phyloP scores from a whole-genome alignment of 179 eudicot genomes.

The Vitellaria paradoxa region DNA sequence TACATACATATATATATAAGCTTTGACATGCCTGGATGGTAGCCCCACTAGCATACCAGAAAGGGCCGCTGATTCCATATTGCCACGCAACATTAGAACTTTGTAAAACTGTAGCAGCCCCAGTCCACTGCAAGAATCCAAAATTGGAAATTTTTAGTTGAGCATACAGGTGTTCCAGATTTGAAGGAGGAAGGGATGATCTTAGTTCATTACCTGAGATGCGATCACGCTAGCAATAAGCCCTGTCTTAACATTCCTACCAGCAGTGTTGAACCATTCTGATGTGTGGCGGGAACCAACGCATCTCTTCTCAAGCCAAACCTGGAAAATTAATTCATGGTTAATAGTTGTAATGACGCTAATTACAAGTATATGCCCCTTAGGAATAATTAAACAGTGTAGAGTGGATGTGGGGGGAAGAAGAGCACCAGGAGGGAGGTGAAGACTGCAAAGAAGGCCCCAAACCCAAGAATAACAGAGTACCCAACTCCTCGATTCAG shows the following conservation, averaged over 20 bases:
- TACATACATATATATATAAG: background rate
- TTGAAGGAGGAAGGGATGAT: background rate
- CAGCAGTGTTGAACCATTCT: conserved; percentile 97
- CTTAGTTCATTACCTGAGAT: conserved; percentile 60
- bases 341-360: background rate
- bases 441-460: conserved; percentile 86
- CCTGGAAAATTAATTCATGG: conserved; percentile 30
- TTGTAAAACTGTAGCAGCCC: conserved; percentile 96
- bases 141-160: conserved; percentile 2
- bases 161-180: background rate
- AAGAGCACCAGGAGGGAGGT: conserved; percentile 75
- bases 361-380: too few species aligned
- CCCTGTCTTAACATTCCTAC: conserved; percentile 92
- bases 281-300: conserved; percentile 84
- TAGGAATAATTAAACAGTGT: background rate
- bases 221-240: conserved; percentile 95
- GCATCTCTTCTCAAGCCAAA: conserved; percentile 90
- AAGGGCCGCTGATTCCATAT: conserved; percentile 94
- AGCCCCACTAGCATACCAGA: conserved; percentile 98
- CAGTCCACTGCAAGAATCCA: conserved; percentile 65
- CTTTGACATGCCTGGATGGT: conserved; percentile 63
- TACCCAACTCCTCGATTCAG: conserved; percentile 88
- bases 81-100: conserved; percentile 97
- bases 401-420: background rate
- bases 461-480: conserved; percentile 80